Conservation (phyloP, 495 filamentous ascomycete species). For the Amorphotheca resinae region DNA sequence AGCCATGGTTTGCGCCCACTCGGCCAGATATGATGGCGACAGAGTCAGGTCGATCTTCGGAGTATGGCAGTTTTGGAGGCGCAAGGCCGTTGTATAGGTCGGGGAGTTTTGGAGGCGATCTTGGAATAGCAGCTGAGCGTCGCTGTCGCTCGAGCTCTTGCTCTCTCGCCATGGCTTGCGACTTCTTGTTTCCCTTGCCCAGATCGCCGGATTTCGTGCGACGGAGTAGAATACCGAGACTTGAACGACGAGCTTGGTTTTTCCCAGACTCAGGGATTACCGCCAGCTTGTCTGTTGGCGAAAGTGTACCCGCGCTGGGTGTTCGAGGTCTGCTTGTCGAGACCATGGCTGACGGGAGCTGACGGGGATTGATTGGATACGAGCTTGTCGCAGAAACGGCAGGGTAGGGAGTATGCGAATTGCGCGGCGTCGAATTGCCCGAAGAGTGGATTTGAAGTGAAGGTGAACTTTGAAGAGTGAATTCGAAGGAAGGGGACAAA, state of each 20-base stretch:
- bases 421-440: slow-evolving; percentile 12
- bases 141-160: slow-evolving; percentile 57
- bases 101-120: slow-evolving; percentile 68
- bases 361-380: slow-evolving; percentile 16
- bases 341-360: too few relatives aligned
- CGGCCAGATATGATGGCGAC: slow-evolving; percentile 48
- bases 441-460: too few relatives aligned
- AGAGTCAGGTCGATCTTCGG: slow-evolving; percentile 54
- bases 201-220: slow-evolving; percentile 72
- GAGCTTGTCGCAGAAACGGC: slow-evolving; percentile 14
- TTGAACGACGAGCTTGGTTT: slow-evolving; percentile 32
- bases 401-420: slow-evolving; percentile 11
- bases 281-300: slow-evolving; percentile 15
- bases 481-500: not conserved
- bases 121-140: slow-evolving; percentile 45
- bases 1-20: slow-evolving; percentile 18
- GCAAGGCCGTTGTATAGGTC: slow-evolving; percentile 50
- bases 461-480: not conserved
- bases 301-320: slow-evolving; percentile 12
- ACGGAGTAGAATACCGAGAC: slow-evolving; percentile 56
- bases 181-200: slow-evolving; percentile 53
- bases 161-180: slow-evolving; percentile 41
- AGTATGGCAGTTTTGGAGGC: slow-evolving; percentile 55
- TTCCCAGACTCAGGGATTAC: slow-evolving; percentile 16
- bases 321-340: slow-evolving; percentile 17